Evolutionary conservation across 116 monocot genomes (phyloP).

Genomic region (Posidonia oceanica): DNA sequence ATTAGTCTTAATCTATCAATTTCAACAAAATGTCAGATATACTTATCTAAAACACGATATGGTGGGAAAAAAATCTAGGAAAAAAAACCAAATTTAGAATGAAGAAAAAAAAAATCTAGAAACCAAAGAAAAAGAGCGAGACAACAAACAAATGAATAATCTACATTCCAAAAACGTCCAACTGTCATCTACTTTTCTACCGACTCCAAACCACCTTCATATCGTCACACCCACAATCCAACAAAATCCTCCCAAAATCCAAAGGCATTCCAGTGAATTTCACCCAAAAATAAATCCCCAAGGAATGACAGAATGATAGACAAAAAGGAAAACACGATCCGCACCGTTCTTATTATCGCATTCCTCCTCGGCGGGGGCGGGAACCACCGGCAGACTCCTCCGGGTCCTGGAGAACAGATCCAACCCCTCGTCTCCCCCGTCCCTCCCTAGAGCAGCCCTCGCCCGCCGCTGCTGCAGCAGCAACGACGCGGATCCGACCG

Average conservation of each 20-base stretch:
- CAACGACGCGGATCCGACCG: conserved; percentile 2
- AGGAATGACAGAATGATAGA: background rate
- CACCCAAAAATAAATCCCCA: background rate
- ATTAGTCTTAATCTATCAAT: no score
- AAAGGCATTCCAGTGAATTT: background rate
- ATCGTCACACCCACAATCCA: background rate
- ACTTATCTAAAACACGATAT: no score
- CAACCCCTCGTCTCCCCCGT: conserved; percentile 16
- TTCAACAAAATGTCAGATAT: no score
- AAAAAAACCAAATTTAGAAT: no score
- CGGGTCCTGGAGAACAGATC: conserved; percentile 13
- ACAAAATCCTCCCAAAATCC: background rate
- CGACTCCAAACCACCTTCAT: background rate
- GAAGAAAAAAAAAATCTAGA: no score
- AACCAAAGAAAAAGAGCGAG: no score
- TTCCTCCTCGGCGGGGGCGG: conserved; percentile 4
- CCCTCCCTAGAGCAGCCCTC: background rate
- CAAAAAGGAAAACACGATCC: background rate
- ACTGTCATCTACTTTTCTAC: background rate
- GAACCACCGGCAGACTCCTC: conserved; percentile 3
- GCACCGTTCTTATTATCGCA: conserved; percentile 10
- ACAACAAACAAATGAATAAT: no score
- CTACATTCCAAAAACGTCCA: no score
- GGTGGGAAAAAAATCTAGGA: no score
- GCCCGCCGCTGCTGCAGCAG: conserved; percentile 1